Conservation (phyloP, 2,329 filamentous ascomycete genomes). For the Claviceps africana region DNA sequence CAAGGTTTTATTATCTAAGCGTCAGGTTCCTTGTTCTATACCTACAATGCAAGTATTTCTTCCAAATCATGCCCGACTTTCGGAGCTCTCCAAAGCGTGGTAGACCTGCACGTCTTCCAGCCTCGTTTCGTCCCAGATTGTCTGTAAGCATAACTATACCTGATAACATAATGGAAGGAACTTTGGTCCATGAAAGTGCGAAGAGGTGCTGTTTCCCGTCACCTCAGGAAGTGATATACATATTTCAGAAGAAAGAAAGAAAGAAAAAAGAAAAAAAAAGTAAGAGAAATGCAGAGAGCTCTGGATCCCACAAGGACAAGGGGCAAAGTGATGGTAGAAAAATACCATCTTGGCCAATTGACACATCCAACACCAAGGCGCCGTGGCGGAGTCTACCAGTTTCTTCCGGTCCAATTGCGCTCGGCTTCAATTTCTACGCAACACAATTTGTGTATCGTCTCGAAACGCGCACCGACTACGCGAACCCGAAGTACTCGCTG, state of each 20-base stretch:
- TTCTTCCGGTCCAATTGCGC: not conserved
- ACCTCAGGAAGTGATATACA: not conserved
- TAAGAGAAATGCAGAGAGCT: not conserved
- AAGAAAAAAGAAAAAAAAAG: not conserved
- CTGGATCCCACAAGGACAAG: not conserved
- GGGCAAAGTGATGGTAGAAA: not conserved
- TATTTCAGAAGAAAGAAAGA: not conserved
- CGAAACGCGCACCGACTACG: slow-evolving; percentile 36
- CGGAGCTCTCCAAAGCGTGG: not conserved
- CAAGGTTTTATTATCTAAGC: not conserved
- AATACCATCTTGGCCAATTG: not conserved
- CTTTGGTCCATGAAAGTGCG: not conserved
- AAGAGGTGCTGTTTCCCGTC: not conserved
- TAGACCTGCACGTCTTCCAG: slow-evolving; percentile 22
- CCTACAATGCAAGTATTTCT: not conserved
- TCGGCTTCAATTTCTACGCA: not conserved
- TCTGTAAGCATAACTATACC: not conserved
- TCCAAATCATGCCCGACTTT: not conserved
- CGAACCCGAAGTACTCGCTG: slow-evolving; percentile 95
- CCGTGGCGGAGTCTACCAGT: not conserved
- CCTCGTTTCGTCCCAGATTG: slow-evolving; percentile 1
- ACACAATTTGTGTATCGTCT: not conserved
- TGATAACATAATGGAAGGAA: not conserved
- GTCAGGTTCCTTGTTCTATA: not conserved
- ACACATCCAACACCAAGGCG: slow-evolving; percentile 4